Conservation (phyloP, 2,329 filamentous ascomycete species). For the Stachybotrys chartarum region DNA sequence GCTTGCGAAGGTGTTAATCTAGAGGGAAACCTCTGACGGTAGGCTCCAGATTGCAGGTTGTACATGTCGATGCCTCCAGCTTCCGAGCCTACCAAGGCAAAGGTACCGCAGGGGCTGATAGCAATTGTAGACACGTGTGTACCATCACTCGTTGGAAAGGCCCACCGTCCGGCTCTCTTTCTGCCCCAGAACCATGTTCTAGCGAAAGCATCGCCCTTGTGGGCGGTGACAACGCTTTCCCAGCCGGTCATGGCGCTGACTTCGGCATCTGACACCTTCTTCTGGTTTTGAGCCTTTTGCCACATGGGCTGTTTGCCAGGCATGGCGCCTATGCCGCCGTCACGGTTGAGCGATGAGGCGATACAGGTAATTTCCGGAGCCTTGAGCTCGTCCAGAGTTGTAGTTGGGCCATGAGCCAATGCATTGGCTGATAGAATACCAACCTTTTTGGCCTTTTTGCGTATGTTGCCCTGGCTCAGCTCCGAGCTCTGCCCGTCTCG, state of each 20-base stretch:
- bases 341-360: constrained; percentile 84
- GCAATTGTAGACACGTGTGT: constrained; percentile 80
- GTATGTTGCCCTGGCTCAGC: constrained; percentile 82
- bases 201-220: constrained; percentile 75
- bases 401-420: constrained; percentile 52
- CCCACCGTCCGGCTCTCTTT: constrained; percentile 88
- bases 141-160: constrained; percentile 77
- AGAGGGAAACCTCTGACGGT: constrained; percentile 82
- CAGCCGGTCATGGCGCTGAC: constrained; percentile 77
- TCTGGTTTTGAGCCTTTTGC: constrained; percentile 66
- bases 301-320: constrained; percentile 74
- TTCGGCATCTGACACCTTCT: constrained; percentile 59
- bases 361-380: constrained; percentile 89
- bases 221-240: constrained; percentile 94
- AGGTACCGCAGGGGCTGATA: constrained; percentile 87
- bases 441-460: constrained; percentile 82
- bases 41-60: constrained; percentile 88
- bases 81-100: constrained; percentile 81
- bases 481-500: constrained; percentile 92
- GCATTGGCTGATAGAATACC: constrained; percentile 58
- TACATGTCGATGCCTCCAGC: constrained; percentile 86
- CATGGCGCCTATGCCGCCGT: constrained; percentile 84
- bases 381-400: constrained; percentile 68
- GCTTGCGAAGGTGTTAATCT: constrained; percentile 71
- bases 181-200: constrained; percentile 98